A percentile compares a stretch with the other conserved stretches of the same genome.
Conservation (phyloP, 768 basidiomycete genomes). For the Mycena vulgaris region DNA sequence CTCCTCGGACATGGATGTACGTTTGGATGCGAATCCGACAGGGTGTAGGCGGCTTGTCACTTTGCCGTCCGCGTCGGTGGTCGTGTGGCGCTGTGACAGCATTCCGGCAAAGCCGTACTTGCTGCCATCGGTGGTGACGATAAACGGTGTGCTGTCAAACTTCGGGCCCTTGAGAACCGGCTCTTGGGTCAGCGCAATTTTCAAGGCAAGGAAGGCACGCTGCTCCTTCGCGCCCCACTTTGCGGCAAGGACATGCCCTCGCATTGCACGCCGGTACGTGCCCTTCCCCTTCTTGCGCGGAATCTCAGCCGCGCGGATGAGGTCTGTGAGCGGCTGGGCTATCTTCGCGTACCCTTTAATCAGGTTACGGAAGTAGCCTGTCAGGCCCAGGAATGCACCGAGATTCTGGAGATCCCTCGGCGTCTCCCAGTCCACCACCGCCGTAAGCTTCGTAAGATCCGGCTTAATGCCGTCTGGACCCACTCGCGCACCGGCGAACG, state of each 20-base stretch:
- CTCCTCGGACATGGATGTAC: too few species aligned
- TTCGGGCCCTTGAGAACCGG: too few species aligned
- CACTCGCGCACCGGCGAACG: conserved; percentile 53
- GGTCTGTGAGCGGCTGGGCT: too few species aligned
- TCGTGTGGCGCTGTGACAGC: conserved; percentile 39
- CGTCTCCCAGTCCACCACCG: conserved; percentile 52
- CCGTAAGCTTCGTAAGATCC: conserved; percentile 53
- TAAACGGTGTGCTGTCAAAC: conserved; percentile 46
- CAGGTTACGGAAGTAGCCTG: conserved; percentile 45
- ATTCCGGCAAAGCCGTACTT: conserved; percentile 46
- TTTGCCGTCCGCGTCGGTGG: conserved; percentile 30
- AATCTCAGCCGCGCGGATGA: too few species aligned
- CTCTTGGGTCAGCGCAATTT: too few species aligned
- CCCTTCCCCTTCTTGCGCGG: too few species aligned
- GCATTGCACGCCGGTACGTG: too few species aligned
- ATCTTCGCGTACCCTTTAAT: too few species aligned
- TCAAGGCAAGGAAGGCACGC: too few species aligned
- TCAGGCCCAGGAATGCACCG: conserved; percentile 25
- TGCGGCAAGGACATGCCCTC: too few species aligned
- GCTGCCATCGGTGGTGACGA: conserved; percentile 48
- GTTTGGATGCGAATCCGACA: too few species aligned
- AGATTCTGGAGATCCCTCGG: conserved; percentile 29
- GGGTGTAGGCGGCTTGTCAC: conserved; percentile 37
- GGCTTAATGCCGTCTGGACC: conserved; percentile 51
- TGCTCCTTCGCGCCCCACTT: too few species aligned